Base-by-base conservation (phyloP, 306 rosid species). In the Abrus pulchellus region DNA sequence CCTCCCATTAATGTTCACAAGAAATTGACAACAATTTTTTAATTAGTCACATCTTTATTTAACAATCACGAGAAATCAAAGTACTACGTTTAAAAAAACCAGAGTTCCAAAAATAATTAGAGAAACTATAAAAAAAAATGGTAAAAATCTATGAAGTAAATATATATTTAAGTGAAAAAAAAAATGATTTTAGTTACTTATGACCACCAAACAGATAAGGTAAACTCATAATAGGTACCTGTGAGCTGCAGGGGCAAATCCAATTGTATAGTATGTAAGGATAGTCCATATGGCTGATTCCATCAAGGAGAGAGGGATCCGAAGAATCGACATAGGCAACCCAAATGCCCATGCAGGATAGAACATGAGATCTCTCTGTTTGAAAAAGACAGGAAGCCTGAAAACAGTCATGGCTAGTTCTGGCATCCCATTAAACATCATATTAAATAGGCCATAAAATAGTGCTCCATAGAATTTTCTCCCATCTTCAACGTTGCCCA, bases 311-410 rank as follows among this genome's bases (percentile, higher is more conserved):
- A 92, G 28, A 0, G 98, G 98, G 74, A 94, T 90, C 72, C 94
- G 87, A 3, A 92, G 93, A 76, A 90, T 49, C 92, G 87, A 94
- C 74, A 94, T 89, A 5, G 96, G 98, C 10, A 94, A 53, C 0
- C 57, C 90, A 63, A 92, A 92, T 1, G 94, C 94, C 98, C 98
- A 94, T 9, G 93, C 93, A 11, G 97, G 97, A 78, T 59, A 94
- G 82, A 94, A 92, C 85, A 84, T 74, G 82, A 85, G 83, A 80
- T 92, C 96, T 63, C 98, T 90, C 49, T 94, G 98, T 78, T 87
- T 92, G 75, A 33, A 89, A 61, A 90, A 94, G 5, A 94, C 94
- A 44, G 90, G 92, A 75, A 94, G 90, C 78, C 92, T 87, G 11
- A 80, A 66, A 65, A 92, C 32, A n/a, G 91, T 90, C 90, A 90